Conservation (phyloP, 2,329 filamentous ascomycete genomes). For the Cladophialophora carrionii region DNA sequence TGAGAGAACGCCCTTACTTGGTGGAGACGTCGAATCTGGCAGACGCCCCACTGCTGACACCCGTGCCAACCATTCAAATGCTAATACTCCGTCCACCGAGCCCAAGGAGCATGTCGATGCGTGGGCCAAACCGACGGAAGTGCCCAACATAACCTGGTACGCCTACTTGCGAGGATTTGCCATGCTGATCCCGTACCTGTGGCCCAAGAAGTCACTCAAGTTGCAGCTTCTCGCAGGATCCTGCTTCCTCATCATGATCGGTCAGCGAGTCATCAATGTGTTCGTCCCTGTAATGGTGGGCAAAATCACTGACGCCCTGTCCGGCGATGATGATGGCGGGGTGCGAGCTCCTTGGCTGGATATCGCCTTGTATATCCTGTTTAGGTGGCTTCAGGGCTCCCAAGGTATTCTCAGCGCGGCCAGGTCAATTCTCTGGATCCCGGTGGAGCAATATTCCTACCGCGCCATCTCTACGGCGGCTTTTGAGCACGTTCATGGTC, state of each 20-base stretch:
- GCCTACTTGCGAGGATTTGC: constrained; percentile 92
- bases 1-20: constrained; percentile 50
- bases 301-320: constrained; percentile 74
- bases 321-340: constrained; percentile 57
- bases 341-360: constrained; percentile 69
- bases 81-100: constrained; percentile 24
- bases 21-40: constrained; percentile 45
- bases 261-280: constrained; percentile 83
- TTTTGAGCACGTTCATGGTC: constrained; percentile 94
- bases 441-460: constrained; percentile 95
- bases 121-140: constrained; percentile 85
- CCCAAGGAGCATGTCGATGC: constrained; percentile 48
- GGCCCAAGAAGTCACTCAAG: constrained; percentile 78
- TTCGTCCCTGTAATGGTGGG: constrained; percentile 82
- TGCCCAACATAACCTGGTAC: constrained; percentile 90
- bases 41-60: constrained; percentile 52
- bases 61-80: constrained; percentile 46
- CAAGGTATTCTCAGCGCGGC: constrained; percentile 84
- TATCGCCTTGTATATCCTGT: constrained; percentile 76
- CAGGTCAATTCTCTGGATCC: constrained; percentile 88
- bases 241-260: constrained; percentile 78
- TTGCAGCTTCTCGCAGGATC: constrained; percentile 78
- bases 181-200: constrained; percentile 93
- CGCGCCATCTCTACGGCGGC: constrained; percentile 90
- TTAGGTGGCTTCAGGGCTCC: constrained; percentile 80